phyloP scores from a whole-genome alignment of 2,329 filamentous ascomycete genomes.

The Xylariaceae sp. region DNA sequence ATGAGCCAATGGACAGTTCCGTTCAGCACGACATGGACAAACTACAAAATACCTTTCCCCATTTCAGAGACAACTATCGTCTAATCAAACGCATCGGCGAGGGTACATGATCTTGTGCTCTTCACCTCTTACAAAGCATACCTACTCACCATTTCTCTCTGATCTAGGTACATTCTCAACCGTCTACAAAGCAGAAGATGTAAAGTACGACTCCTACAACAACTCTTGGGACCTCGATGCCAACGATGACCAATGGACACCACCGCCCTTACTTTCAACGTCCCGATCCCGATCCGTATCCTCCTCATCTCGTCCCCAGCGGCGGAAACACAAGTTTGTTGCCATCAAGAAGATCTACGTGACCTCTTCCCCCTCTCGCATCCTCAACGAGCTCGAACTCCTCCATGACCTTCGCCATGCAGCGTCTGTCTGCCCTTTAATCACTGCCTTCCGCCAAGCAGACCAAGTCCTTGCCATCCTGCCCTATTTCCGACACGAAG shows the following conservation, averaged over 20 bases:
- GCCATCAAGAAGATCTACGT: slow-evolving; percentile 99
- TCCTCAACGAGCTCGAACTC: slow-evolving; percentile 93
- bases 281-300: slow-evolving; percentile 38
- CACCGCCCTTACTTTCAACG: slow-evolving; percentile 61
- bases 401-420: slow-evolving; percentile 83
- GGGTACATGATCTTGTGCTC: slow-evolving; percentile 49
- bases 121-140: not conserved
- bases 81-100: slow-evolving; percentile 97
- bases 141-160: slow-evolving; percentile 1
- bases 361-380: slow-evolving; percentile 88
- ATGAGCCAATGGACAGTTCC: slow-evolving; percentile 61
- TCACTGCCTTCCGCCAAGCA: slow-evolving; percentile 91
- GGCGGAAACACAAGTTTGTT: slow-evolving; percentile 70
- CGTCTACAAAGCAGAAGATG: slow-evolving; percentile 96
- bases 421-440: slow-evolving; percentile 85
- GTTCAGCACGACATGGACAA: slow-evolving; percentile 85
- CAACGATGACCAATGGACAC: slow-evolving; percentile 62
- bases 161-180: slow-evolving; percentile 88
- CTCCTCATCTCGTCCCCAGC: slow-evolving; percentile 35
- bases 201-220: slow-evolving; percentile 77
- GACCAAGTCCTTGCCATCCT: slow-evolving; percentile 95
- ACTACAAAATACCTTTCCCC: slow-evolving; percentile 77
- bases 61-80: slow-evolving; percentile 79
- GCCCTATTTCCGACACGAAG: slow-evolving; percentile 91
- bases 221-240: slow-evolving; percentile 83